Base-by-base conservation (phyloP, 768 basidiomycete species). In the Lactifluus volemus region DNA sequence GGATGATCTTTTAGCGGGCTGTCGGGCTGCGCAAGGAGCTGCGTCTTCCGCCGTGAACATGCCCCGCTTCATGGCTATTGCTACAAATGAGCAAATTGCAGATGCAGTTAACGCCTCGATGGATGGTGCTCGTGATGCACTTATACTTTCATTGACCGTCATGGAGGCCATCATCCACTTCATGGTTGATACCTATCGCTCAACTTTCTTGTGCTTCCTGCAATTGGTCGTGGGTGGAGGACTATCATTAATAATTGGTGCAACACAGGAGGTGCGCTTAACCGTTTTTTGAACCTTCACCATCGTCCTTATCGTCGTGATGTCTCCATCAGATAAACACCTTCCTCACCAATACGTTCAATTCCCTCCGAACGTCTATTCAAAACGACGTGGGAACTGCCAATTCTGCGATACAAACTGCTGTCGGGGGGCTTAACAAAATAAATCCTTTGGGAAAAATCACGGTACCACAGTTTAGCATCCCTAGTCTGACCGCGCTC, bases 121-220 rank as follows among this genome's bases (percentile, higher is more conserved):
- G 73, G 78, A 86, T 57, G 90, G 80, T 25, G 86, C 92, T 17
- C 86, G 89, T 21, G 83, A 78, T 10, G 80, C 86, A 6, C 79
- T 97, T 55, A 75, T 88, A 39, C 74, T 91, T 44, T 74, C 90
- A 2, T 75, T 98, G 58, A 96, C 89, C 0, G 77, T 85, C 41
- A 87, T 96, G 83, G 92, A 97, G 70, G 84, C 79, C 0, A 81
- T 95, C 68, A 86, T 94, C 73, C 92, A 90, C 68, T 98, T 98
- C 73, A 81, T 97, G 65, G 82, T 98, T 65, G 88, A 92, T 73
- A 83, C 87, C 49, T 98, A 97, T 70, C 87, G 94, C 44, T 95
- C 93, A 3, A 89, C 95, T 3, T 86, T 96, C 68, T 79, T 99
- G 55, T 99, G 96, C 72, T 93, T 97, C 67, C 75, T 97, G 65